Evolutionary conservation across 106 monocot genomes (phyloP), one percentile per base, ranked within the genome.

Genomic region (Allium sativum): DNA sequence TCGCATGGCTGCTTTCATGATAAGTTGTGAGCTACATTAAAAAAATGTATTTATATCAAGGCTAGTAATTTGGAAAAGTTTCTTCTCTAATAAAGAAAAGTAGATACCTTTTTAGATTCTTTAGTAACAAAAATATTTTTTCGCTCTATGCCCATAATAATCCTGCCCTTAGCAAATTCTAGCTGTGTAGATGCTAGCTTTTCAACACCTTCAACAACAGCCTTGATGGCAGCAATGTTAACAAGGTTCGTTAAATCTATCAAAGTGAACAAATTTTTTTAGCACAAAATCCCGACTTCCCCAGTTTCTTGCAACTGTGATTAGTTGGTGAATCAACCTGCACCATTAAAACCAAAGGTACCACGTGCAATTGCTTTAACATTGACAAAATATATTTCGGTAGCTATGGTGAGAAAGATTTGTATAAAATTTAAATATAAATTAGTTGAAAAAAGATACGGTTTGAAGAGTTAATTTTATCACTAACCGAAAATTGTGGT

Each of bases 1-100:
- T 82, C 8, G 96, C 91, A 76, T 98, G 96, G 9, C 96, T 91
- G 73, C 96, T 85, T 59, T 98, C 96, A 72, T 98, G 96, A 58
- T 98, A 98, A 19, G 96, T 91, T 19, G 96, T 98, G 12, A 96
- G 83, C 95, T 95, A 68, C 68, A 64, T 60, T 55, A 56, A 48
- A 14, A 47, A 3, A 58, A 40, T 17, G 47, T 47, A 47, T 8
- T 7, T 19, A 19, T 20, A 12, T 12, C 44, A 61, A 7, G 11
- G 18, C 20, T 61, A 18, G 12, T 45, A 19, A 18, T 18, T 43
- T 45, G 46, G 13, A 10, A 45, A 19, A 3, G 7, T 7, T 42
- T 31, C 3, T 10, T 51, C 15, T 10, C 7, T n/a, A 13, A 13
- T 10, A 5, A 55, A n/a, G 19, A 12, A 67, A 20, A 11, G 43